Evolutionary conservation across 352 stramenopile genomes (phyloP).

Genomic region (Pythium folliculosum): DNA sequence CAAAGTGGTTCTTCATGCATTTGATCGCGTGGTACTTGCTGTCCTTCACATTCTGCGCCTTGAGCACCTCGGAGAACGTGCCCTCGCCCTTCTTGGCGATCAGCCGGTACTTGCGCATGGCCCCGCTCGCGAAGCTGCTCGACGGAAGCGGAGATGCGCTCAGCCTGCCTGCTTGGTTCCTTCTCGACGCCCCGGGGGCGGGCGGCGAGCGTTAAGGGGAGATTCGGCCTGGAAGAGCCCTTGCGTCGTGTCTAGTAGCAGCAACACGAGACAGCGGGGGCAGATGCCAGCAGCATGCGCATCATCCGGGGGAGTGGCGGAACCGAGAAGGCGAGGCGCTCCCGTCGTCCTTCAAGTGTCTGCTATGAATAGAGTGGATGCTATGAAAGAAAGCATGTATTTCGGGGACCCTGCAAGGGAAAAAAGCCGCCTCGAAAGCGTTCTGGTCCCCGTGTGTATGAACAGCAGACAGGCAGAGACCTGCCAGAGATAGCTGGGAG

Average conservation of each 20-base stretch:
- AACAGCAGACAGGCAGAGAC: neutral
- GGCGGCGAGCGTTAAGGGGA: neutral
- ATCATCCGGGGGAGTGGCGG: constrained; percentile 11
- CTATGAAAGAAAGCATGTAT: neutral
- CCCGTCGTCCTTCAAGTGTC: no score
- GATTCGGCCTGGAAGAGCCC: neutral
- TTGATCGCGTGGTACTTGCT: constrained; percentile 97
- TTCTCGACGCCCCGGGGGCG: neutral
- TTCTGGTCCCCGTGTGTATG: neutral
- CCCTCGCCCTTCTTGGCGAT: constrained; percentile 96
- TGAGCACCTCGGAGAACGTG: constrained; percentile 95
- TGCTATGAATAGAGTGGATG: constrained; percentile 1
- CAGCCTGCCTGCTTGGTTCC: neutral
- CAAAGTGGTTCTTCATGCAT: constrained; percentile 98
- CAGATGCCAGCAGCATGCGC: neutral
- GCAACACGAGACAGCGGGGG: neutral
- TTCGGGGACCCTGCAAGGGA: neutral
- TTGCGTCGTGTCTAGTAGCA: neutral
- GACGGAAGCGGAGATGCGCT: no score
- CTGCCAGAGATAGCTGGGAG: neutral
- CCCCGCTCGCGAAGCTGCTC: neutral
- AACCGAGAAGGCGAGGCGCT: neutral
- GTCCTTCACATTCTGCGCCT: constrained; percentile 93
- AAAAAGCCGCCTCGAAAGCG: neutral
- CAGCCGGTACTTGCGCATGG: constrained; percentile 93